phyloP scores from a whole-genome alignment of 495 filamentous ascomycete species.

The Poronia punctata region DNA sequence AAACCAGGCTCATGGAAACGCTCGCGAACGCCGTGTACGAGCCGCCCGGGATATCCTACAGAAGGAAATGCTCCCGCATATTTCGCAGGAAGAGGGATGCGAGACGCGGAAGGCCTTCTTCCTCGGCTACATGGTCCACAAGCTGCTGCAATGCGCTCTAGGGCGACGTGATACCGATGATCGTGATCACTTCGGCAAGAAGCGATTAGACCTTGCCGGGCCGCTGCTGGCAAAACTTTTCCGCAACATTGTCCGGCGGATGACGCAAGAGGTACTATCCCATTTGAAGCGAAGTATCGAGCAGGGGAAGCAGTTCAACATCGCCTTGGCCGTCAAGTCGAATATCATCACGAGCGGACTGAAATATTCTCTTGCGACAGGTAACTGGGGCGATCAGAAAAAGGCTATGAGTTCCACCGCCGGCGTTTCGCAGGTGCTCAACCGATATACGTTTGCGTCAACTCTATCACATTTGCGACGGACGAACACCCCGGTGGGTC shows the following conservation, averaged over 20 bases:
- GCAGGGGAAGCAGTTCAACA: slow-evolving; percentile 75
- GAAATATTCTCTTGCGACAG: slow-evolving; percentile 95
- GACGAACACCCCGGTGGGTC: slow-evolving; percentile 95
- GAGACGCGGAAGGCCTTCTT: slow-evolving; percentile 98
- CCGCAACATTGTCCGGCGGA: slow-evolving; percentile 74
- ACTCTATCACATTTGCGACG: slow-evolving; percentile 92
- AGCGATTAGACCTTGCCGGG: slow-evolving; percentile 90
- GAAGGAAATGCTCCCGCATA: slow-evolving; percentile 93
- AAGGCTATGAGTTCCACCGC: slow-evolving; percentile 90
- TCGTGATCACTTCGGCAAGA: slow-evolving; percentile 98
- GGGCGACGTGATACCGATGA: slow-evolving; percentile 91
- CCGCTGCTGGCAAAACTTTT: slow-evolving; percentile 91
- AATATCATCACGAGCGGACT: slow-evolving; percentile 84
- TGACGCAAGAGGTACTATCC: slow-evolving; percentile 80
- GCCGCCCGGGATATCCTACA: slow-evolving; percentile 91
- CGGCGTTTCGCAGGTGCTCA: slow-evolving; percentile 95
- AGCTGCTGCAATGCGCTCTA: slow-evolving; percentile 82
- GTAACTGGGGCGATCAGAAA: slow-evolving; percentile 99
- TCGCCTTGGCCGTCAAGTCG: slow-evolving; percentile 86
- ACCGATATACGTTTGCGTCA: slow-evolving; percentile 94
- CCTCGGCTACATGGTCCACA: slow-evolving; percentile 97
- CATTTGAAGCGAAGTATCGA: slow-evolving; percentile 91
- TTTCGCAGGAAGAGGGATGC: slow-evolving; percentile 91
- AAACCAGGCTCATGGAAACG: slow-evolving; percentile 63
- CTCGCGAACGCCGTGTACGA: slow-evolving; percentile 78